phyloP scores from a whole-genome alignment of 345 rosid genomes.

The Arabidopsis suecica region DNA sequence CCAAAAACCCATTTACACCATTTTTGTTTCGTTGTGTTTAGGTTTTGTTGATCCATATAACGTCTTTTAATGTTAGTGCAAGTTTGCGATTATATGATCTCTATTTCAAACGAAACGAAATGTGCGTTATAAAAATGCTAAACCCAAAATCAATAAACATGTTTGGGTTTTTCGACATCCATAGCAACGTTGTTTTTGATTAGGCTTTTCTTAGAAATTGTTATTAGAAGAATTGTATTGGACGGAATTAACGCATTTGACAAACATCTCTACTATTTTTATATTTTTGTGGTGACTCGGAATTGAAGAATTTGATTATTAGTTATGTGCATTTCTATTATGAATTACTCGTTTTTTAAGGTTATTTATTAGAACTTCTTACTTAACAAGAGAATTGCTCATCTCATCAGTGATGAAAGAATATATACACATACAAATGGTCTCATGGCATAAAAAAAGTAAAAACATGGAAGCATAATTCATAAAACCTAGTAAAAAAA shows the following conservation, averaged over 20 bases:
- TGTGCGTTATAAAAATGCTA: background rate
- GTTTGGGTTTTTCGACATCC: background rate
- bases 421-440: too few species aligned
- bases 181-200: background rate
- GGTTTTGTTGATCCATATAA: background rate
- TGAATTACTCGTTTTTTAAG: too few species aligned
- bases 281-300: too few species aligned
- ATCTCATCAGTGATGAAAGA: too few species aligned
- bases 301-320: too few species aligned
- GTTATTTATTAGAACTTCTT: too few species aligned
- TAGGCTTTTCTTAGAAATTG: background rate
- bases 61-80: background rate
- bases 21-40: conserved; percentile 26
- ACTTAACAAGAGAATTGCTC: too few species aligned
- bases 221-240: background rate
- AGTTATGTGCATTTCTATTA: too few species aligned
- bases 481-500: too few species aligned
- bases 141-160: background rate
- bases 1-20: conserved; percentile 1
- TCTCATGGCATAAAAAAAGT: too few species aligned
- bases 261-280: background rate
- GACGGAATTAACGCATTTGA: background rate
- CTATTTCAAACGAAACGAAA: background rate
- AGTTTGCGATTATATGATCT: background rate
- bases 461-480: too few species aligned